Evolutionary conservation across 768 basidiomycete species (phyloP), one percentile per base, ranked within the genome.

Genomic region (Thelephora ganbajun): DNA sequence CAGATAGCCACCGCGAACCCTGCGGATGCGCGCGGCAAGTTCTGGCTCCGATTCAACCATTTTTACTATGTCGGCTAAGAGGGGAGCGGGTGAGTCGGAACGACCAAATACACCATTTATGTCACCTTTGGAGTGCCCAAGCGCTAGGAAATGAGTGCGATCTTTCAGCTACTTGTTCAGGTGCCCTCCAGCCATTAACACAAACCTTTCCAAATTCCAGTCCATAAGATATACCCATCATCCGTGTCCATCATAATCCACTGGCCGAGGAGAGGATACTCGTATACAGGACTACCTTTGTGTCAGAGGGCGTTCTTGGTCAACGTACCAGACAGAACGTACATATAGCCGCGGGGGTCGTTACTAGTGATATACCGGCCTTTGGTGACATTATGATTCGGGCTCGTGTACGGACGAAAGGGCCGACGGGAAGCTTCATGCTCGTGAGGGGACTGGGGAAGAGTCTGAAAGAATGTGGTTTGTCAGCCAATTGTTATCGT

Each of bases 191-290:
- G 26, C 26, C 26, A 30, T 30, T 9, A 9, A 0, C 7, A 51
- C 68, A 50, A 49, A 87, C 87, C 88, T 72, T 92, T 92, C 89
- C 89, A 92, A 46, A 92, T 92, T 9, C 87, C 85, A 1, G 90
- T 92, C 88, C 89, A 92, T 13, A 90, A 69, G 49, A 92, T 81
- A 60, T 88, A 91, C 2, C 89, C 89, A 60, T 90, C 88, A 60
- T 92, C 89, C 58, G 86, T 83, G 66, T 92, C 89, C 77, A 91
- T 88, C 89, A 92, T 91, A 57, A 92, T 87, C 84, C 87, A 89
- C 58, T 91, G 87, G 19, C 80, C 83, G 52, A 88, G 87, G 48
- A 92, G 69, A 1, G 85, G 87, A 56, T 90, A 92, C 61, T 92
- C 89, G 57, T 85, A 91, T 9, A 92, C 89, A 11, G 87, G 86